Percentiles rank a stretch among this genome's conserved stretches.
Conservation (phyloP, 345 rosid genomes). For the Turnera subulata region DNA sequence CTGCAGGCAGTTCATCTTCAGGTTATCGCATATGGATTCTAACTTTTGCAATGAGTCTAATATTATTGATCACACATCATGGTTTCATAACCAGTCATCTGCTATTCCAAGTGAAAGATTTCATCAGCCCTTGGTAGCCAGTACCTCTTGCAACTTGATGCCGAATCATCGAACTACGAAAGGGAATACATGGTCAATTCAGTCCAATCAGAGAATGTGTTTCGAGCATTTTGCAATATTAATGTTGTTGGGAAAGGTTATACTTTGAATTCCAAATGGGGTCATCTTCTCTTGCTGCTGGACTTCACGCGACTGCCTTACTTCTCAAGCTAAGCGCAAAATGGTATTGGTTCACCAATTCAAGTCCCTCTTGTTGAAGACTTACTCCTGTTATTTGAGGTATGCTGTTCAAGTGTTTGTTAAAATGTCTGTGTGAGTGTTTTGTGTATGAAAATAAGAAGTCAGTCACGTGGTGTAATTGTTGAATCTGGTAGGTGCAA, state of each 20-base stretch:
- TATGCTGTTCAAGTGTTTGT: too few species aligned
- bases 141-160: constrained; percentile 34
- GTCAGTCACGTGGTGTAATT: too few species aligned
- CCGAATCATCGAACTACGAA: constrained; percentile 20
- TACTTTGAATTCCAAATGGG: constrained; percentile 28
- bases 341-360: constrained; percentile 43
- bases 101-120: not conserved
- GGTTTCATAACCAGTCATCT: constrained; percentile 1
- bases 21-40: constrained; percentile 13
- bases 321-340: constrained; percentile 25
- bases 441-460: too few species aligned
- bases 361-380: constrained; percentile 24
- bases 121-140: constrained; percentile 12
- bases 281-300: constrained; percentile 32
- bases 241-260: constrained; percentile 34
- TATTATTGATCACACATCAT: constrained; percentile 12
- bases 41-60: constrained; percentile 4
- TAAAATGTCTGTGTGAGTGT: too few species aligned
- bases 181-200: constrained; percentile 14
- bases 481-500: too few species aligned
- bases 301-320: constrained; percentile 37
- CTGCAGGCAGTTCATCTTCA: constrained; percentile 9
- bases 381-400: too few species aligned
- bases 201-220: constrained; percentile 18
- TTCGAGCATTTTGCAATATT: constrained; percentile 28